These are phyloP conservation scores for Oryza glaberrima DNA, from an alignment of 176 grass and related monocot species.

Conservation along the genomic window DNA sequence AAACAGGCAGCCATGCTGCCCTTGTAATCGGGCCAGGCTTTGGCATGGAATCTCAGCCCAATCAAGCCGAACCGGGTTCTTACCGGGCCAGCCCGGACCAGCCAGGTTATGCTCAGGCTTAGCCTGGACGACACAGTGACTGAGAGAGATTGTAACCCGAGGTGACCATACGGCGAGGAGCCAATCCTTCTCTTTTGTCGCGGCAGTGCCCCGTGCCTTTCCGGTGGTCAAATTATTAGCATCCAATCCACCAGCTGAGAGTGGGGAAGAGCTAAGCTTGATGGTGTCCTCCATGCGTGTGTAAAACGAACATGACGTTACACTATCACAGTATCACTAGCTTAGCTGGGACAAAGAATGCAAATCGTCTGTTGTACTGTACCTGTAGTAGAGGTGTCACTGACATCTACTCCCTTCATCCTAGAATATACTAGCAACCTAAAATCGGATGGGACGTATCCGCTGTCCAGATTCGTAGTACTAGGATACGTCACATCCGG, in stretches of 20 bases:
- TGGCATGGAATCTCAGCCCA: neutral
- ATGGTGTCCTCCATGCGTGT: neutral
- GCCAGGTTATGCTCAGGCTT: too few species aligned
- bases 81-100: too few species aligned
- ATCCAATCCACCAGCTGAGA: neutral
- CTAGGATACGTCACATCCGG: fast-evolving
- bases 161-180: slow-evolving; percentile 11
- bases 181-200: slow-evolving; percentile 1
- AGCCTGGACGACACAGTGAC: too few species aligned
- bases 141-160: neutral
- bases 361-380: too few species aligned
- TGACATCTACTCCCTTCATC: too few species aligned
- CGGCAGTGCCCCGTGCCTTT: slow-evolving; percentile 13
- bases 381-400: too few species aligned
- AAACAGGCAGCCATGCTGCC: neutral
- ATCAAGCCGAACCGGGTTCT: neutral
- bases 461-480: too few species aligned
- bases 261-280: too few species aligned
- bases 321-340: neutral
- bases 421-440: too few species aligned
- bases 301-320: neutral
- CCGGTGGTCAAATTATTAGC: slow-evolving; percentile 31
- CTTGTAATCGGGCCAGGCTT: neutral
- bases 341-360: too few species aligned
- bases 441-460: too few species aligned